Evolutionary conservation across 1,139 yeast species (phyloP).

Genomic region (Candida sp.): DNA sequence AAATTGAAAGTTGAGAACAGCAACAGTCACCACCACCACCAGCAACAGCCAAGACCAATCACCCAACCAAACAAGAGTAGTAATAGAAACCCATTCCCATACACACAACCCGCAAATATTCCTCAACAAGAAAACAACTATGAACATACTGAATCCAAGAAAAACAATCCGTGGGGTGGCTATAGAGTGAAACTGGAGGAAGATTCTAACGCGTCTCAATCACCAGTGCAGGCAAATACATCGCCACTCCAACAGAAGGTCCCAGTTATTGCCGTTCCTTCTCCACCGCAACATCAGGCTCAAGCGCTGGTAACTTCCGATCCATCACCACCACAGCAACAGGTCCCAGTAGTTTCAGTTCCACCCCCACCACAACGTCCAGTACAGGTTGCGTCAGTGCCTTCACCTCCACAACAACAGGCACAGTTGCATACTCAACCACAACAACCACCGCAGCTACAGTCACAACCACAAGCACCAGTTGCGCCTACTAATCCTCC

Average conservation of each 20-base stretch:
- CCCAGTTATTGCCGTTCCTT: neutral
- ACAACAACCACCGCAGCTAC: slow-evolving; percentile 1
- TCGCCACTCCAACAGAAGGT: neutral
- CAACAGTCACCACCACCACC: neutral
- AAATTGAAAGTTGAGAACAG: slow-evolving; percentile 1
- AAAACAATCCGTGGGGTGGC: slow-evolving; percentile 32
- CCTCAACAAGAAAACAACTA: slow-evolving; percentile 11
- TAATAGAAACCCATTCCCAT: slow-evolving; percentile 17
- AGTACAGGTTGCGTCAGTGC: neutral
- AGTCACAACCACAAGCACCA: neutral
- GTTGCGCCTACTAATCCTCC: neutral
- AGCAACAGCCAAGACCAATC: slow-evolving; percentile 9
- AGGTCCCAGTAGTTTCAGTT: neutral
- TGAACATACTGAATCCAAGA: slow-evolving; percentile 12
- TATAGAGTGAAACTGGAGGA: slow-evolving; percentile 13
- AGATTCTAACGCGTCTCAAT: neutral
- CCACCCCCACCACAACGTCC: neutral
- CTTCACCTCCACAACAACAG: neutral
- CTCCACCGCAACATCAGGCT: neutral
- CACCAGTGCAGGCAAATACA: neutral
- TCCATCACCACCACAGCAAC: neutral
- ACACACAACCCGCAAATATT: slow-evolving; percentile 1
- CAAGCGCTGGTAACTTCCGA: neutral
- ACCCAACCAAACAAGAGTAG: neutral
- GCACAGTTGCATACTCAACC: neutral